These are phyloP conservation scores for Umbilicus rupestris DNA, from an alignment of 164 flowering plant species.

Conservation along the genomic window DNA sequence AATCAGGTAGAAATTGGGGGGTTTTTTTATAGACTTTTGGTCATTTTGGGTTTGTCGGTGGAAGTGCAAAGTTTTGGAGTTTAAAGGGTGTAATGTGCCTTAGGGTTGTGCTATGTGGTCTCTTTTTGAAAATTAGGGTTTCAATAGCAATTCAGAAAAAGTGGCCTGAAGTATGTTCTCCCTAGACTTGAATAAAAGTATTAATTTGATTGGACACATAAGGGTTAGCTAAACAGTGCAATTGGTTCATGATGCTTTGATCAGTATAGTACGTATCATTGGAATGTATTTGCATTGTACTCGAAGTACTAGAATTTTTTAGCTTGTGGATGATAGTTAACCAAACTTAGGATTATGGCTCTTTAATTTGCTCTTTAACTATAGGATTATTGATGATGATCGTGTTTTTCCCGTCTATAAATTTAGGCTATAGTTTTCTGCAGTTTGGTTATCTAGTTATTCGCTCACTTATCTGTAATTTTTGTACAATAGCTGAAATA, in stretches of 20 bases:
- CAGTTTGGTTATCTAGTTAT: neutral
- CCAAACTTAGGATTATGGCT: too few relatives aligned
- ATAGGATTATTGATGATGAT: too few relatives aligned
- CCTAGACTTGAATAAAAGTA: neutral
- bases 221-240: neutral
- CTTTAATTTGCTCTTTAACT: too few relatives aligned
- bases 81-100: neutral
- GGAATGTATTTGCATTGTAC: neutral
- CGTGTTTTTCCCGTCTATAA: neutral
- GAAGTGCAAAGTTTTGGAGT: neutral
- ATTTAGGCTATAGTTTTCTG: neutral
- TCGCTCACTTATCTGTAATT: neutral
- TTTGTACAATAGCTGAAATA: neutral
- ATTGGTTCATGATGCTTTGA: neutral
- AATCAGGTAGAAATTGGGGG: constrained; percentile 65
- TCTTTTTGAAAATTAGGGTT: neutral
- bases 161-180: neutral
- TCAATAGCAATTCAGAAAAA: neutral
- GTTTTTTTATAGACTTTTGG: neutral
- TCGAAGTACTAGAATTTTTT: neutral
- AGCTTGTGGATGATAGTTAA: too few relatives aligned
- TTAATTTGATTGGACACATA: neutral
- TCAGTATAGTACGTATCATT: too few relatives aligned
- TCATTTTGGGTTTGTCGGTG: neutral
- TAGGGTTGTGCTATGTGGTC: neutral